phyloP scores from a whole-genome alignment of 208 protist genomes.

The Leptomonas pyrrhocoris region DNA sequence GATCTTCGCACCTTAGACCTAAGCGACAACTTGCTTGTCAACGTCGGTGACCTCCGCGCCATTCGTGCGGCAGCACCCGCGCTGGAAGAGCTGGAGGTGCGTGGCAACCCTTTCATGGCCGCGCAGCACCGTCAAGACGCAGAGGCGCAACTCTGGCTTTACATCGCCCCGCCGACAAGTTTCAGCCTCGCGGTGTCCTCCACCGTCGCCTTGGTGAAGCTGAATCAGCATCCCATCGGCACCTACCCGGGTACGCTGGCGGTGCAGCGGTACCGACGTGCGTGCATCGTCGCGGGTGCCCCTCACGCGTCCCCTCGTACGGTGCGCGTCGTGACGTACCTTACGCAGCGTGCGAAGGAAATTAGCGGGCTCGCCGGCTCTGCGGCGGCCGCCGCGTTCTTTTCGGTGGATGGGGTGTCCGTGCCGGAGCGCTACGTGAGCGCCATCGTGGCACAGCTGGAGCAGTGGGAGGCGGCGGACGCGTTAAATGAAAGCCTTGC shows the following conservation, averaged over 20 bases:
- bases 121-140: conserved; percentile 27
- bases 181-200: background rate
- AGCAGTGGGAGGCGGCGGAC: conserved; percentile 9
- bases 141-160: conserved; percentile 27
- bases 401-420: conserved; percentile 29
- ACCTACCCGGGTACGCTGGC: conserved; percentile 21
- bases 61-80: conserved; percentile 37
- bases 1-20: conserved; percentile 56
- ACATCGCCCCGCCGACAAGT: conserved; percentile 10
- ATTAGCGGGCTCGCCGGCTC: background rate
- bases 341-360: conserved; percentile 12
- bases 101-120: conserved; percentile 72
- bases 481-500: conserved; percentile 4
- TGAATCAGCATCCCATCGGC: conserved; percentile 15
- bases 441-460: conserved; percentile 10
- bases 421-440: conserved; percentile 34
- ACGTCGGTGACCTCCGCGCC: conserved; percentile 41
- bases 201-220: background rate
- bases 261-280: conserved; percentile 24
- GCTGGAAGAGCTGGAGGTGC: conserved; percentile 53
- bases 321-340: conserved; percentile 20
- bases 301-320: background rate
- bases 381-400: conserved; percentile 18
- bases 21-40: conserved; percentile 54
- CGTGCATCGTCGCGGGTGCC: conserved; percentile 17